Evolutionary conservation across 208 protist genomes (phyloP).

Genomic region (Acanthamoeba pearcei): DNA sequence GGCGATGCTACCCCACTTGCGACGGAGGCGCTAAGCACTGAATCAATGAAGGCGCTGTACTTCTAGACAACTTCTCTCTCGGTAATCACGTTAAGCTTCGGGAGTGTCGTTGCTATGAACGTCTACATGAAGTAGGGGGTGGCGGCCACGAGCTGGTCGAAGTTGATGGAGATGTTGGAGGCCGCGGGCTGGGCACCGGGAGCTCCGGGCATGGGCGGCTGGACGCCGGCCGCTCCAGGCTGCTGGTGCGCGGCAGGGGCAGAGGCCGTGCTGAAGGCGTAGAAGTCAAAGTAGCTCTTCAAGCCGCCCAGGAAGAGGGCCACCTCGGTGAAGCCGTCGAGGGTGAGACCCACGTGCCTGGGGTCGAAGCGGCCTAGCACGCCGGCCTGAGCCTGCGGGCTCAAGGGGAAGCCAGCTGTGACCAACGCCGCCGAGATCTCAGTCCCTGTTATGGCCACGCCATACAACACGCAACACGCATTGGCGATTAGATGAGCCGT

Average conservation of each 20-base stretch:
- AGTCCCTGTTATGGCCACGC: not conserved
- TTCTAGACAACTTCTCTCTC: too few relatives aligned
- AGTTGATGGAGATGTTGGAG: slow-evolving; percentile 1
- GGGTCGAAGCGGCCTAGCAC: slow-evolving; percentile 9
- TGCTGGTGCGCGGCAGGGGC: not conserved
- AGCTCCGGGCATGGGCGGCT: not conserved
- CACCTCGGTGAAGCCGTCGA: slow-evolving; percentile 28
- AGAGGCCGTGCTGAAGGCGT: not conserved
- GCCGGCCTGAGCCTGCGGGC: not conserved
- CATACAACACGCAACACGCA: not conserved
- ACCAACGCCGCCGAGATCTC: not conserved
- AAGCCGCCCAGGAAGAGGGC: not conserved
- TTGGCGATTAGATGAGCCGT: too few relatives aligned
- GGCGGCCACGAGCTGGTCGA: slow-evolving; percentile 9
- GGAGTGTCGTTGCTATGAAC: not conserved
- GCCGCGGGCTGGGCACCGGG: too few relatives aligned
- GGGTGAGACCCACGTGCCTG: not conserved
- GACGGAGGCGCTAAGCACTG: not conserved
- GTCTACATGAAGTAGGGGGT: slow-evolving; percentile 18
- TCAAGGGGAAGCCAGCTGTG: not conserved
- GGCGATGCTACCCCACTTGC: not conserved
- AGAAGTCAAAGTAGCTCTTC: slow-evolving; percentile 38
- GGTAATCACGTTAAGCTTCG: not conserved
- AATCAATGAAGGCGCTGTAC: not conserved
- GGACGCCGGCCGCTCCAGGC: too few relatives aligned